A percentile compares a stretch with the other conserved stretches of the same genome.
Evolutionary conservation across 805 yeast species (phyloP).

Genomic region (Saccharomycopsis sp.): DNA sequence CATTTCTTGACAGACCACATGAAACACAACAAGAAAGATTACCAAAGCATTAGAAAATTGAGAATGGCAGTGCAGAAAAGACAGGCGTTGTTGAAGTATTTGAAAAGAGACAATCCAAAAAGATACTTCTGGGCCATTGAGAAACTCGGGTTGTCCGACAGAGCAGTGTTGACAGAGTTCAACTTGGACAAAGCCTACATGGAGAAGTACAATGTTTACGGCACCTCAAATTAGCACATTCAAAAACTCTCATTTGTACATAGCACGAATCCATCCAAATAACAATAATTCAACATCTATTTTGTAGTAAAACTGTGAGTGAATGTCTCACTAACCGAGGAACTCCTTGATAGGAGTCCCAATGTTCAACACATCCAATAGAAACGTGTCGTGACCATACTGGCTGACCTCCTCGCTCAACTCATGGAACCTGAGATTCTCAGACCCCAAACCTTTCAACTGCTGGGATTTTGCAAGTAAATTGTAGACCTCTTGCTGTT

Average conservation of each 20-base stretch:
- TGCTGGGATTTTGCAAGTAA: constrained; percentile 36
- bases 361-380: constrained; percentile 67
- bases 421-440: constrained; percentile 55
- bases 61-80: constrained; percentile 85
- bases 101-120: constrained; percentile 72
- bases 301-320: too few relatives aligned
- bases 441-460: constrained; percentile 24
- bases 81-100: constrained; percentile 71
- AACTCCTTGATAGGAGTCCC: constrained; percentile 69
- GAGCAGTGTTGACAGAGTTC: constrained; percentile 69
- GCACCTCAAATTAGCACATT: too few relatives aligned
- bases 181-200: constrained; percentile 68
- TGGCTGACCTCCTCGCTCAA: constrained; percentile 67
- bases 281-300: too few relatives aligned
- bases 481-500: constrained; percentile 72
- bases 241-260: too few relatives aligned
- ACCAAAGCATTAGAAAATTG: constrained; percentile 55
- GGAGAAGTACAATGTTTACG: constrained; percentile 72
- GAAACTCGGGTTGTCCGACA: constrained; percentile 81
- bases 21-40: constrained; percentile 60
- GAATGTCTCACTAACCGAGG: constrained; percentile 31
- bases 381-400: constrained; percentile 88
- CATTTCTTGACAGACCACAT: constrained; percentile 71
- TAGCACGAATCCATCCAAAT: too few relatives aligned
- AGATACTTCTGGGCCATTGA: constrained; percentile 79